Conservation (phyloP, 768 basidiomycete genomes). For the Flagelloscypha sp. region DNA sequence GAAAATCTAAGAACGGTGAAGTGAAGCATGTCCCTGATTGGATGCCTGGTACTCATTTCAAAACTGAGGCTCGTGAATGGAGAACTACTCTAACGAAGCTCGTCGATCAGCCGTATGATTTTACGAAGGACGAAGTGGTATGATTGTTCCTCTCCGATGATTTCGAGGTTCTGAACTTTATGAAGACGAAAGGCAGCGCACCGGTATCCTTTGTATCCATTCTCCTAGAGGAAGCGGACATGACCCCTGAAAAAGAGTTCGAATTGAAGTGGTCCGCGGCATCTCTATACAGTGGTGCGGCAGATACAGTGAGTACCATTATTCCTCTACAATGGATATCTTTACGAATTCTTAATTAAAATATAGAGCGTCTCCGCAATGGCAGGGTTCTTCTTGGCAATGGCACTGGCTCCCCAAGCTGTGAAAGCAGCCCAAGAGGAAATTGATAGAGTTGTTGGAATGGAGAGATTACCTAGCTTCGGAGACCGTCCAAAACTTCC, state of each 20-base stretch:
- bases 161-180: background rate
- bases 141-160: constrained; percentile 1
- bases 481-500: constrained; percentile 16
- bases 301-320: constrained; percentile 23
- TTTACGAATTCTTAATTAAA: background rate
- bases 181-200: constrained; percentile 11
- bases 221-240: constrained; percentile 11
- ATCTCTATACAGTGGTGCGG: constrained; percentile 27
- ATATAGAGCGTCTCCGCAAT: constrained; percentile 15
- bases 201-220: constrained; percentile 16
- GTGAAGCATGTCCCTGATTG: constrained; percentile 32
- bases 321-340: background rate
- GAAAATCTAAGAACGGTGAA: constrained; percentile 6
- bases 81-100: constrained; percentile 19
- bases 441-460: constrained; percentile 19
- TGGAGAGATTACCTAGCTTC: constrained; percentile 16
- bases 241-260: constrained; percentile 14
- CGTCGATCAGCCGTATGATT: constrained; percentile 23
- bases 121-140: constrained; percentile 21
- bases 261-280: constrained; percentile 19
- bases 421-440: constrained; percentile 21
- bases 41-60: constrained; percentile 30
- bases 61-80: constrained; percentile 23
- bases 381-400: constrained; percentile 20
- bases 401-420: constrained; percentile 18